Base-by-base conservation (phyloP, 768 basidiomycete genomes). In the Mycena floridula region DNA sequence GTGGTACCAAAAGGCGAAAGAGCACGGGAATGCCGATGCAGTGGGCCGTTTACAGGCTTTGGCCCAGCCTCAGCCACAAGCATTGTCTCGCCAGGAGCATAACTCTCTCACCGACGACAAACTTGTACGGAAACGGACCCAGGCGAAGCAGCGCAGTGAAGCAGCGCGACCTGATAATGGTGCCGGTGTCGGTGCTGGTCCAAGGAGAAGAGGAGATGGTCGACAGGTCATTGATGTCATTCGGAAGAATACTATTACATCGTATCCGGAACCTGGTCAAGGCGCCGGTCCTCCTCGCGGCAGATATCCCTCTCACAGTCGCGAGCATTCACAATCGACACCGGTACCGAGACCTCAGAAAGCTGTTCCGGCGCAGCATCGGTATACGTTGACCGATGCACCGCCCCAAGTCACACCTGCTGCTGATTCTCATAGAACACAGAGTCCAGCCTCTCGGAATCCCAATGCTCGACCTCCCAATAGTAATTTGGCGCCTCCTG, bases 61-160 rank as follows among this genome's bases (percentile, higher is more conserved):
- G 11, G 72, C 75, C 0, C 71, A 76, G 27, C 73, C 82, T 0
- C 61, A 69, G 0, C 83, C 85, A 0, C 77, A 77, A 37, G 60
- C 79, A 0, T 72, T 97, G n/a, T 85, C 87, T 1, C 70, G 91
- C 16, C 70, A 78, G 44, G 86, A 95, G 50, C 91, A 96, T 65
- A 82, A 93, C 48, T 65, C 64, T 0, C 76, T 89, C 50, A 86
- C 91, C 7, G 84, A 92, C 55, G 66, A 64, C 43, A 91, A 82
- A 45, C 79, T 98, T 37, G 83, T 94, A 7, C 73, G 94, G 1
- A 86, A 81, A 49, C 79, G 90, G 12, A 96, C 92, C 0, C 65
- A 67, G 46, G 93, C 75, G 44, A 77, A 78, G 49, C 68, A 81
- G 39, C 50, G 47, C 32, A 50, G 47, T 25, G 25, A 47, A 38